Evolutionary conservation across 2,329 filamentous ascomycete genomes (phyloP).

Genomic region (Tolypocladium pustulatum): DNA sequence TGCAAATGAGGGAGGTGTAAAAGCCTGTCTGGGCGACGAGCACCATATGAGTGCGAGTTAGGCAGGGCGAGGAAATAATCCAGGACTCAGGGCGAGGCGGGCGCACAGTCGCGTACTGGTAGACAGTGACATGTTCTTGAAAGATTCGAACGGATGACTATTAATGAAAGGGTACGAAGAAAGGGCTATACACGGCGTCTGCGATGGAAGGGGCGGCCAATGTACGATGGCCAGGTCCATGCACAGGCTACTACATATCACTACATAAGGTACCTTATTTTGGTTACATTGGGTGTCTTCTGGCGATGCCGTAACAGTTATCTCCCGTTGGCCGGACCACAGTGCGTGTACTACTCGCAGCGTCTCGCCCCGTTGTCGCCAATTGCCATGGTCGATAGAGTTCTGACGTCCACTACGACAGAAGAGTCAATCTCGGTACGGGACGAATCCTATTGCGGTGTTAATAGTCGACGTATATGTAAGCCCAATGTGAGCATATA

Average conservation of each 20-base stretch:
- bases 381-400: background rate
- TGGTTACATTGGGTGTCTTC: too few species aligned
- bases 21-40: background rate
- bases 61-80: background rate
- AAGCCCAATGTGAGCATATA: background rate
- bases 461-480: background rate
- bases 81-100: background rate
- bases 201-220: background rate
- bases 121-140: background rate
- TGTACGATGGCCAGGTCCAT: background rate
- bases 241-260: background rate
- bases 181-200: background rate
- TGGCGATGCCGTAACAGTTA: too few species aligned
- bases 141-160: background rate
- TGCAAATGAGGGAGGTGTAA: constrained; percentile 27
- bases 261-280: too few species aligned
- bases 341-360: background rate
- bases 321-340: background rate
- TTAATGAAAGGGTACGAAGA: background rate
- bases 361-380: background rate
- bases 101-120: background rate
- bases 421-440: background rate
- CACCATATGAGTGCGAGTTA: background rate
- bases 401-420: background rate
- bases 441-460: background rate